Base-by-base conservation (phyloP, 768 basidiomycete genomes). In the Leccinum incarnatum region DNA sequence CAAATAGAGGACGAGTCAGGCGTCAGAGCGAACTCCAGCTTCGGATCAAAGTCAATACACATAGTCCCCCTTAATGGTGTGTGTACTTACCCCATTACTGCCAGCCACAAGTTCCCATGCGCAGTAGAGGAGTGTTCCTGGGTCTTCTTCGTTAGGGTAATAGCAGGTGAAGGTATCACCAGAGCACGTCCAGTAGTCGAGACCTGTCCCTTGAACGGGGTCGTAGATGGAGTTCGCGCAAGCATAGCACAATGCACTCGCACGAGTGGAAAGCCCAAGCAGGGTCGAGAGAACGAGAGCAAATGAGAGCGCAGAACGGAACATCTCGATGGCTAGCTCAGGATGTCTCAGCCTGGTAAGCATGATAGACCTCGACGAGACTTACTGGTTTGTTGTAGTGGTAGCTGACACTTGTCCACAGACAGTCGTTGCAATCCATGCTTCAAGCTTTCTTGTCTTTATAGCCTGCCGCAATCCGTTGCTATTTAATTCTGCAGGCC, bases 111-210 rank as follows among this genome's bases (percentile, higher is more conserved):
- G 40, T 17, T 19, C 45, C 25, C 49, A 61, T 21, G 49, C 37
- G 29, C 60, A 61, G 10, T 49, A 49, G 12, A 36, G 55, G 57
- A 60, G 55, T 7, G 54, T 52, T 12, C 59, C 59, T 6, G 59
- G 59, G 25, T 62, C 45, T 32, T 32, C 5, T 25, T 25, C 25
- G 25, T 32, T 12, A 12, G 59, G 59, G 23, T 62, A 62, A 37
- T 61, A 62, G n/a, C 60, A 61, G 8, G 51, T 61, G 27, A 62
- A 47, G 27, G 34, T 37, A 17, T 46, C n/a, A 34, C 45, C 61
- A 1, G 59, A 56, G 25, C 59, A 62, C 9, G 54, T 62, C 59
- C 59, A 61, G 34, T 53, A 53, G n/a, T 61, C 37, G 30, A 61
- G 61, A 15, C 54, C 40, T 40, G 54, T 8, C 54, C 25, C 25